phyloP scores from a whole-genome alignment of 257 asterid genomes.

The Nicotiana obtusifolia region DNA sequence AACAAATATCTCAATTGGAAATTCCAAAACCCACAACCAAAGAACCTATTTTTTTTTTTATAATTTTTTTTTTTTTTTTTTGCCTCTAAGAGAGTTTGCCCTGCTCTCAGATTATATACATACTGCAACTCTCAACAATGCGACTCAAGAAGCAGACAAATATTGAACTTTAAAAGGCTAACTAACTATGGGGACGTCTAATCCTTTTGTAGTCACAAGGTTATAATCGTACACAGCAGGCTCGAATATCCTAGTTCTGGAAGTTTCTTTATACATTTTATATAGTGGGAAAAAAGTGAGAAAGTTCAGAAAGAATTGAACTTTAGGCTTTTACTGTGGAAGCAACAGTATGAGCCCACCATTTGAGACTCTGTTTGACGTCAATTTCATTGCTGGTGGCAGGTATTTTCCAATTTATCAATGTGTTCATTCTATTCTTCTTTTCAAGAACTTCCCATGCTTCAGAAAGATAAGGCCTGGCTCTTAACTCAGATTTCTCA shows the following conservation, averaged over 20 bases:
- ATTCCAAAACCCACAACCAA: neutral
- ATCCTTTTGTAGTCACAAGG: no score
- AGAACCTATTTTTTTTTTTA: neutral
- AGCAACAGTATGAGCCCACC: slow-evolving; percentile 76
- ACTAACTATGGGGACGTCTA: no score
- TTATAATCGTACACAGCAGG: no score
- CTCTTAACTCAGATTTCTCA: neutral
- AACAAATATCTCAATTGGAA: neutral
- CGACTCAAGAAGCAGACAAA: neutral
- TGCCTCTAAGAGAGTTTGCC: neutral
- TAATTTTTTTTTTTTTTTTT: no score
- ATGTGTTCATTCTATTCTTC: slow-evolving; percentile 1
- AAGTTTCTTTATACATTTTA: neutral
- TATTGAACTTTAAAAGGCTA: neutral
- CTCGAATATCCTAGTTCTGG: no score
- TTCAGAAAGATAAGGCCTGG: slow-evolving; percentile 53
- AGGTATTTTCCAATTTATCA: slow-evolving; percentile 42
- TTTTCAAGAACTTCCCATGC: slow-evolving; percentile 36
- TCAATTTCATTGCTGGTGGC: slow-evolving; percentile 23
- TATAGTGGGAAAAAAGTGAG: neutral
- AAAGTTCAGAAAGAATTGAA: neutral
- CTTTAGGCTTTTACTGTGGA: slow-evolving; percentile 15
- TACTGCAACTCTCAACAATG: neutral
- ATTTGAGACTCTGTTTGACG: slow-evolving; percentile 40
- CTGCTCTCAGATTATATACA: neutral